Conservation (phyloP, 139 green algal genomes). For the Chlamydomonas sphaeroides region DNA sequence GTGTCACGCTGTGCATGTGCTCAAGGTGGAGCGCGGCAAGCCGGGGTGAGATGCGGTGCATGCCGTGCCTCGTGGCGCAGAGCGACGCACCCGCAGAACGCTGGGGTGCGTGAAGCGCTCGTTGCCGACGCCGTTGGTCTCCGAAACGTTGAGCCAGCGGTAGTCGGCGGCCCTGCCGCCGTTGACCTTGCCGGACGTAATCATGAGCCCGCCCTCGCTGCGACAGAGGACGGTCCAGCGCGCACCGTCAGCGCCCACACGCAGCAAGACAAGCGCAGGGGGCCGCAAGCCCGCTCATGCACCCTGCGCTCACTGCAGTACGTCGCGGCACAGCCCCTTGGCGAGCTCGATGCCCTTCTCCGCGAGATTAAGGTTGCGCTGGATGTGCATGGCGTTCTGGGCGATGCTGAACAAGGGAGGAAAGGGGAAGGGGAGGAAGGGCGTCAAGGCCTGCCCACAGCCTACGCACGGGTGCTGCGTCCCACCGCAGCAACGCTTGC, state of each 20-base stretch:
- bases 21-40: too few species aligned
- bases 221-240: too few species aligned
- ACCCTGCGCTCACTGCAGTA: constrained; percentile 32
- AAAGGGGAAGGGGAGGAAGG: background rate
- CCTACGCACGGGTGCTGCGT: too few species aligned
- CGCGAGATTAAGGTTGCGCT: constrained; percentile 22
- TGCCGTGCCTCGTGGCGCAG: too few species aligned
- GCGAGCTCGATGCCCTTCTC: constrained; percentile 23
- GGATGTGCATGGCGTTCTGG: constrained; percentile 18
- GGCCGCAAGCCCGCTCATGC: too few species aligned
- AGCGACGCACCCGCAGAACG: constrained; percentile 10
- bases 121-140: constrained; percentile 22
- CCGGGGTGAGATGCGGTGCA: too few species aligned
- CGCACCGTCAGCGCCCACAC: too few species aligned
- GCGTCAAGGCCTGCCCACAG: too few species aligned
- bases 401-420: background rate
- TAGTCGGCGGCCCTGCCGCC: constrained; percentile 18
- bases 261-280: too few species aligned
- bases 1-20: too few species aligned
- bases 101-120: constrained; percentile 26
- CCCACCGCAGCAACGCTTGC: background rate
- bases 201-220: constrained; percentile 35
- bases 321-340: constrained; percentile 24
- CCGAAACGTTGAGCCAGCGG: constrained; percentile 31
- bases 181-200: constrained; percentile 9